Conservation (phyloP, 768 basidiomycete genomes). For the Termitomyces sp. region DNA sequence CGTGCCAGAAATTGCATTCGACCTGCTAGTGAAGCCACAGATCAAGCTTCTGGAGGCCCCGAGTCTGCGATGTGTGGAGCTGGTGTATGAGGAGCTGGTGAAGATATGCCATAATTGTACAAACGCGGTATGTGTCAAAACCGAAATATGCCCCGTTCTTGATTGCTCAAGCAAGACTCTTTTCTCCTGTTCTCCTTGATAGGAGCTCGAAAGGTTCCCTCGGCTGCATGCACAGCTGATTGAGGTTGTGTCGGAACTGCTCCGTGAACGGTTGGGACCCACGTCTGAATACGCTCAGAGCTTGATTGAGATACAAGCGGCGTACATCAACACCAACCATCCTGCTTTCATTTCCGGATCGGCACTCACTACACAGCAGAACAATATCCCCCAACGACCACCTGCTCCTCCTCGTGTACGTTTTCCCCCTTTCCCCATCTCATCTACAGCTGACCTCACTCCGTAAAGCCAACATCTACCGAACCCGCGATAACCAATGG, state of each 20-base stretch:
- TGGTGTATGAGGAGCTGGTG: constrained; percentile 98
- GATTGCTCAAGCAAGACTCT: background rate
- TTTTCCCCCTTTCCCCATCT: constrained; percentile 4
- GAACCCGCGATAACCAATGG: constrained; percentile 56
- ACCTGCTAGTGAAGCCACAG: constrained; percentile 95
- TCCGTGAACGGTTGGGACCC: constrained; percentile 92
- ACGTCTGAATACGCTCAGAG: constrained; percentile 96
- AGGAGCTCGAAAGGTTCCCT: constrained; percentile 97
- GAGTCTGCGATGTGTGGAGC: constrained; percentile 90
- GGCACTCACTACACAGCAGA: constrained; percentile 51
- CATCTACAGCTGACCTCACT: constrained; percentile 13
- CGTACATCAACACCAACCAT: constrained; percentile 99
- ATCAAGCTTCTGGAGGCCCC: constrained; percentile 95
- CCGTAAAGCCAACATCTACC: constrained; percentile 50
- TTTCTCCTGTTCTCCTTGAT: background rate
- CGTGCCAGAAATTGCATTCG: constrained; percentile 96
- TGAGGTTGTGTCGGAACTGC: constrained; percentile 93
- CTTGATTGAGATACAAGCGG: constrained; percentile 94
- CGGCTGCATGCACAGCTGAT: constrained; percentile 88
- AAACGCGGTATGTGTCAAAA: constrained; percentile 48
- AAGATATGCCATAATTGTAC: constrained; percentile 99
- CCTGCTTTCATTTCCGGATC: constrained; percentile 88
- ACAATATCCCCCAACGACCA: constrained; percentile 34
- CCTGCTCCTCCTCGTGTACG: constrained; percentile 50
- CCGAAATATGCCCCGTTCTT: constrained; percentile 16